These are phyloP conservation scores for Podaxis sp. DNA, from an alignment of 768 basidiomycete genomes.

Conservation along the genomic window DNA sequence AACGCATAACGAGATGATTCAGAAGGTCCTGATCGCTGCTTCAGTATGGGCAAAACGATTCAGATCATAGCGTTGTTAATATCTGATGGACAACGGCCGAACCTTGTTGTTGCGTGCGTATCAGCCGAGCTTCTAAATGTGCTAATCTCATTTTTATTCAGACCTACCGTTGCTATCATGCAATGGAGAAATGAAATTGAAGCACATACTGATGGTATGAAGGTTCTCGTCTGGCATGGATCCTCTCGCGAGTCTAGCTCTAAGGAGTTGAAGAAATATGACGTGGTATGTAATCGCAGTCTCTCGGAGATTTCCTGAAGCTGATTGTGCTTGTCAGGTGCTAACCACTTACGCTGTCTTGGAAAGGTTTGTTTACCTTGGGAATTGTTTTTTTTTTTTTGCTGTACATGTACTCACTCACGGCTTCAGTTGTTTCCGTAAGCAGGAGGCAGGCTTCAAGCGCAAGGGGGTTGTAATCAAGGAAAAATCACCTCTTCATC, in stretches of 20 bases:
- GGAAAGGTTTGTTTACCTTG: conserved; percentile 43
- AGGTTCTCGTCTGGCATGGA: conserved; percentile 93
- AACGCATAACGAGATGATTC: neutral
- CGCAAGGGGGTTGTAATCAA: conserved; percentile 79
- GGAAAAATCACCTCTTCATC: conserved; percentile 83
- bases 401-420: neutral
- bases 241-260: conserved; percentile 60
- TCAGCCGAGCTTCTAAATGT: conserved; percentile 38
- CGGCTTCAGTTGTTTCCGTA: conserved; percentile 70
- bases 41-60: conserved; percentile 91
- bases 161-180: conserved; percentile 55
- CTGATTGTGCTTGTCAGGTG: conserved; percentile 38
- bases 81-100: conserved; percentile 72
- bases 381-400: neutral
- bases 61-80: conserved; percentile 92
- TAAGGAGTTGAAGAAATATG: conserved; percentile 73
- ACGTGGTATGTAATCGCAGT: conserved; percentile 57
- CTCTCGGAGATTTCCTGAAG: neutral
- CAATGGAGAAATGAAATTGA: conserved; percentile 95
- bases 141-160: conserved; percentile 23
- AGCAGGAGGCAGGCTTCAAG: conserved; percentile 91
- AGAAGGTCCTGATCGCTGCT: conserved; percentile 10
- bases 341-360: conserved; percentile 85
- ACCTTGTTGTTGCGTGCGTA: conserved; percentile 88
- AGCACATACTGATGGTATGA: conserved; percentile 77